Conservation (phyloP, 768 basidiomycete species). For the Psilocybe sp. region DNA sequence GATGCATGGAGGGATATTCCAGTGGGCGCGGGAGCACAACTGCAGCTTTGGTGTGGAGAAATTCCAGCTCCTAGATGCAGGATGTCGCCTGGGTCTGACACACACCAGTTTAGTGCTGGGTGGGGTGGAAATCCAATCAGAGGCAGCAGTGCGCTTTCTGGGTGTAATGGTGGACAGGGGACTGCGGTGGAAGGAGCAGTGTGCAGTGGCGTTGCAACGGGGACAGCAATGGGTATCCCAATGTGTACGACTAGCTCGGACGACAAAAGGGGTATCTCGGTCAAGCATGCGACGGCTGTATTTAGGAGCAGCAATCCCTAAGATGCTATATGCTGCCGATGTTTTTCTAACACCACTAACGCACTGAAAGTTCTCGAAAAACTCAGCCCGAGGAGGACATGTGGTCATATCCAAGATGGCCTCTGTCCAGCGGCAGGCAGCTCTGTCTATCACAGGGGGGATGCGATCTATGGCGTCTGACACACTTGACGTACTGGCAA, state of each 20-base stretch:
- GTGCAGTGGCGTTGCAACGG: not conserved
- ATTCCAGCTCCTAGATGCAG: slow-evolving; percentile 7
- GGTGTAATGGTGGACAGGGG: slow-evolving; percentile 5
- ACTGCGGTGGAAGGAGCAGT: slow-evolving; percentile 9
- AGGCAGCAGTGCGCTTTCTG: not conserved
- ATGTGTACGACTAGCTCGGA: too few relatives aligned
- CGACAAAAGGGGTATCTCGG: too few relatives aligned
- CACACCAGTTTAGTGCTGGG: not conserved
- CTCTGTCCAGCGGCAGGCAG: slow-evolving; percentile 10
- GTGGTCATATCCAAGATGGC: not conserved
- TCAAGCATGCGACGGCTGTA: too few relatives aligned
- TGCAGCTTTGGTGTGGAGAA: slow-evolving; percentile 9
- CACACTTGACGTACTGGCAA: slow-evolving; percentile 12
- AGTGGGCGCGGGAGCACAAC: slow-evolving; percentile 10
- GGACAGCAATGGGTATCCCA: too few relatives aligned
- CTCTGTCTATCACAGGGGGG: slow-evolving; percentile 13
- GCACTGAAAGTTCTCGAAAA: not conserved
- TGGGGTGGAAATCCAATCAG: not conserved
- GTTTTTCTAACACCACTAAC: not conserved
- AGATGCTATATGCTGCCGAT: too few relatives aligned
- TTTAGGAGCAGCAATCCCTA: too few relatives aligned
- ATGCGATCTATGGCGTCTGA: slow-evolving; percentile 13
- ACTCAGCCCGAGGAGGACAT: not conserved
- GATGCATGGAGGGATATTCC: slow-evolving; percentile 4
- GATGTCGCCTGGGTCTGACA: not conserved